phyloP scores from a whole-genome alignment of 441 rosid genomes.

The Corymbia calophylla region DNA sequence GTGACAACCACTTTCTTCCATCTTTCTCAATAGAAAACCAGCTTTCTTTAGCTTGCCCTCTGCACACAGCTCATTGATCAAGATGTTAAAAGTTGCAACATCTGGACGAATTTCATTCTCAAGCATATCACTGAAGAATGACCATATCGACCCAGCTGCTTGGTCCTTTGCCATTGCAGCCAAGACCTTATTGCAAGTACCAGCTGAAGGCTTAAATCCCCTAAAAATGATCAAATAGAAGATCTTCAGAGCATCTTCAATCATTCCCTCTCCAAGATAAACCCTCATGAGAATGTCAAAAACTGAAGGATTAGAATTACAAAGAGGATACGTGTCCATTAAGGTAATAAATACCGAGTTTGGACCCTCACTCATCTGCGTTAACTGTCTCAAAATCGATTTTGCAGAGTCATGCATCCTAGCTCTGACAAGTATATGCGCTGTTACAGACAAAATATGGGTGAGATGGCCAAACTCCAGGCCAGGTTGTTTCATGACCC shows the following conservation, averaged over 20 bases:
- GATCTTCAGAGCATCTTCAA: conserved; percentile 49
- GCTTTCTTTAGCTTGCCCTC: conserved; percentile 70
- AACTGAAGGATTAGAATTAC: conserved; percentile 84
- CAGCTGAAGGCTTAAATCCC: conserved; percentile 61
- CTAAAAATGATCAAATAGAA: conserved; percentile 54
- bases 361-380: conserved; percentile 31
- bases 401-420: conserved; percentile 69
- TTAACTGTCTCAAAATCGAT: conserved; percentile 45
- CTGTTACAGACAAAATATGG: conserved; percentile 53
- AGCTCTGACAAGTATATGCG: conserved; percentile 70
- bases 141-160: conserved; percentile 48
- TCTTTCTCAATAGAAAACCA: conserved; percentile 55
- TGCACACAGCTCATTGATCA: conserved; percentile 54
- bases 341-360: conserved; percentile 52
- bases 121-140: conserved; percentile 66
- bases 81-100: conserved; percentile 76
- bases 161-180: conserved; percentile 43
- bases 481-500: conserved; percentile 61
- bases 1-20: conserved; percentile 67
- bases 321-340: conserved; percentile 69
- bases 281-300: conserved; percentile 74
- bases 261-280: conserved; percentile 51
- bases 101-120: conserved; percentile 60
- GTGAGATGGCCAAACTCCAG: conserved; percentile 48
- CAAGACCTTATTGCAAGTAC: conserved; percentile 61